These are phyloP conservation scores for Craterostigma plantagineum DNA, from an alignment of 257 asterid species.

Conservation along the genomic window DNA sequence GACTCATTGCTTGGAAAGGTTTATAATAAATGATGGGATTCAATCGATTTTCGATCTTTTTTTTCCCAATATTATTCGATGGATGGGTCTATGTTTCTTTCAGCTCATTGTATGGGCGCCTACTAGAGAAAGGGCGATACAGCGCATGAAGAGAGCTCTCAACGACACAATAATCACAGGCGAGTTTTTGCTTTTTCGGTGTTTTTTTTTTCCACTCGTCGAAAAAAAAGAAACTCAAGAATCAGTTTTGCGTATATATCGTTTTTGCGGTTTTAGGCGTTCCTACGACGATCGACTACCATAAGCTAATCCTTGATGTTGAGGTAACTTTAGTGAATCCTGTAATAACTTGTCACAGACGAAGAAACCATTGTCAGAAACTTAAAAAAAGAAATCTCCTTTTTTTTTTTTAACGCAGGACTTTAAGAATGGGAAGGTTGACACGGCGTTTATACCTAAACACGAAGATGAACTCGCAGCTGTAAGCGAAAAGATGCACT, in stretches of 20 bases:
- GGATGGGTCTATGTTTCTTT: background rate
- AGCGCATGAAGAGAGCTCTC: slow-evolving; percentile 98
- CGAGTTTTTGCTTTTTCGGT: slow-evolving; percentile 9
- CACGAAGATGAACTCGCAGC: slow-evolving; percentile 88
- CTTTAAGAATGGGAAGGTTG: slow-evolving; percentile 81
- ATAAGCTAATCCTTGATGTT: slow-evolving; percentile 87
- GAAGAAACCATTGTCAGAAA: no score
- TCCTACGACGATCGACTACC: slow-evolving; percentile 94
- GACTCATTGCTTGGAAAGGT: slow-evolving; percentile 99
- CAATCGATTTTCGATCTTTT: slow-evolving; percentile 2
- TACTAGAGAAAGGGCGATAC: slow-evolving; percentile 85
- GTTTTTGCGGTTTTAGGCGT: slow-evolving; percentile 39
- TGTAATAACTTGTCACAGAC: background rate
- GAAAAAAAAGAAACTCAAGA: background rate
- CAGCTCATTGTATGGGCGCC: slow-evolving; percentile 99
- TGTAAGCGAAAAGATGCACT: slow-evolving; percentile 19
- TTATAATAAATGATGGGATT: slow-evolving; percentile 1
- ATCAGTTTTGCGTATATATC: background rate
- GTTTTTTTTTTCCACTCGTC: no score
- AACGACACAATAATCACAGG: slow-evolving; percentile 84
- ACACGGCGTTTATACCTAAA: slow-evolving; percentile 94
- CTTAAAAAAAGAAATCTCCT: no score
- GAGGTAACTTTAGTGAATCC: slow-evolving; percentile 41
- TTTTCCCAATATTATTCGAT: background rate
- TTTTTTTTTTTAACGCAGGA: slow-evolving; percentile 25